These are phyloP conservation scores for Ogataea philodendri DNA, from an alignment of 805 yeast species.

Conservation along the genomic window DNA sequence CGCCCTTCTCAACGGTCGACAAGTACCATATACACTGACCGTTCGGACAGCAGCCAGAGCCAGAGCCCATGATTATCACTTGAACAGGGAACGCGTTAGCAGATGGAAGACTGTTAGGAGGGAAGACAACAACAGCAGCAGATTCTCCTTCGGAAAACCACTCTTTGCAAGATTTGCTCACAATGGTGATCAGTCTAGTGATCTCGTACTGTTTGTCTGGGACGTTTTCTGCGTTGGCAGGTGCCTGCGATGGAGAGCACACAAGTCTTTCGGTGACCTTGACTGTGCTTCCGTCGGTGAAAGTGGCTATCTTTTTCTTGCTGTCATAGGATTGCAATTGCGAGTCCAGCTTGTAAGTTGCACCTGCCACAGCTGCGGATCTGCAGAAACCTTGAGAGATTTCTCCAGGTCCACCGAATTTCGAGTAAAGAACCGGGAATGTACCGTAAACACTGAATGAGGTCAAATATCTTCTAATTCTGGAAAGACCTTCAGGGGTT, in stretches of 20 bases:
- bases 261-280: slow-evolving; percentile 77
- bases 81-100: slow-evolving; percentile 75
- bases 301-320: slow-evolving; percentile 60
- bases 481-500: slow-evolving; percentile 72
- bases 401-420: slow-evolving; percentile 96
- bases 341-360: slow-evolving; percentile 84
- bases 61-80: slow-evolving; percentile 82
- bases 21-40: slow-evolving; percentile 91
- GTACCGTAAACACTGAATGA: slow-evolving; percentile 92
- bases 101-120: slow-evolving; percentile 72
- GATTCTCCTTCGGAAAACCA: slow-evolving; percentile 88
- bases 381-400: slow-evolving; percentile 95
- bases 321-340: slow-evolving; percentile 64
- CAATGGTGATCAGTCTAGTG: slow-evolving; percentile 77
- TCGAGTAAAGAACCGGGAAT: slow-evolving; percentile 88
- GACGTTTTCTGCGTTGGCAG: slow-evolving; percentile 40
- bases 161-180: slow-evolving; percentile 81
- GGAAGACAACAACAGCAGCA: slow-evolving; percentile 88
- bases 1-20: slow-evolving; percentile 69
- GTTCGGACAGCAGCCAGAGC: slow-evolving; percentile 81
- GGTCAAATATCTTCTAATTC: slow-evolving; percentile 77
- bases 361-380: slow-evolving; percentile 97
- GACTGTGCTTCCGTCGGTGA: slow-evolving; percentile 73
- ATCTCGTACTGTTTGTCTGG: slow-evolving; percentile 52
- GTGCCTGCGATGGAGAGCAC: slow-evolving; percentile 68